Percentiles rank a stretch among this genome's conserved stretches.
Evolutionary conservation across 495 filamentous ascomycete genomes (phyloP).

Genomic region (Talaromyces stipitatus): DNA sequence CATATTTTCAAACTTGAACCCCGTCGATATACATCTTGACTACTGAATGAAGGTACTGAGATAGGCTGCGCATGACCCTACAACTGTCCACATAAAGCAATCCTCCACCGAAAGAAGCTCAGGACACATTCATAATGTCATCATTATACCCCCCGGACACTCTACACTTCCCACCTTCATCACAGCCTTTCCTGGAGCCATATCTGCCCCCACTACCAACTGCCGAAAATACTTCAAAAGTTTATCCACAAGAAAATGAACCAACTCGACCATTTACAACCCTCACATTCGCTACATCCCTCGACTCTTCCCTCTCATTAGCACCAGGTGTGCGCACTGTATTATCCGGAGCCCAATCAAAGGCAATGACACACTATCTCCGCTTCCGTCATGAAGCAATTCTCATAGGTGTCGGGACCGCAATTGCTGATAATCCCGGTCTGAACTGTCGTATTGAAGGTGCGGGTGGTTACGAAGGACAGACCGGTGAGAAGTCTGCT

Average conservation of each 20-base stretch:
- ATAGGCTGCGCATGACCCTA: too few species aligned
- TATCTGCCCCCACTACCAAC: constrained; percentile 25
- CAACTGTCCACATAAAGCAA: too few species aligned
- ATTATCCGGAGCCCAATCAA: constrained; percentile 73
- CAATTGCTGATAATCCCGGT: constrained; percentile 73
- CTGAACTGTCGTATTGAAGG: constrained; percentile 68
- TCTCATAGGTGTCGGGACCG: constrained; percentile 79
- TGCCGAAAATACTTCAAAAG: background rate
- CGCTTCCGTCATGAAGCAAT: constrained; percentile 79
- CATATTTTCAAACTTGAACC: too few species aligned
- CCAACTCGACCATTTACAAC: constrained; percentile 48
- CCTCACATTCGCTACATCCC: constrained; percentile 83
- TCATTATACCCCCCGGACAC: background rate
- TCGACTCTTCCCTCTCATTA: constrained; percentile 70
- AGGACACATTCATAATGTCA: background rate
- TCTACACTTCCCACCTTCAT: background rate
- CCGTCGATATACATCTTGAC: too few species aligned
- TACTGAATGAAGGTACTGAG: too few species aligned
- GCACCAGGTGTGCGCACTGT: constrained; percentile 65
- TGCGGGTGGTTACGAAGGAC: constrained; percentile 36
- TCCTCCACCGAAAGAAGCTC: too few species aligned
- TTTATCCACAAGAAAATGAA: background rate
- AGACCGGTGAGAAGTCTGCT: constrained; percentile 18
- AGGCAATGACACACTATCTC: constrained; percentile 89
- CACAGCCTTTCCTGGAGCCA: constrained; percentile 29